Base-by-base conservation (phyloP, 805 yeast genomes). In the Yarrowia keelungensis region DNA sequence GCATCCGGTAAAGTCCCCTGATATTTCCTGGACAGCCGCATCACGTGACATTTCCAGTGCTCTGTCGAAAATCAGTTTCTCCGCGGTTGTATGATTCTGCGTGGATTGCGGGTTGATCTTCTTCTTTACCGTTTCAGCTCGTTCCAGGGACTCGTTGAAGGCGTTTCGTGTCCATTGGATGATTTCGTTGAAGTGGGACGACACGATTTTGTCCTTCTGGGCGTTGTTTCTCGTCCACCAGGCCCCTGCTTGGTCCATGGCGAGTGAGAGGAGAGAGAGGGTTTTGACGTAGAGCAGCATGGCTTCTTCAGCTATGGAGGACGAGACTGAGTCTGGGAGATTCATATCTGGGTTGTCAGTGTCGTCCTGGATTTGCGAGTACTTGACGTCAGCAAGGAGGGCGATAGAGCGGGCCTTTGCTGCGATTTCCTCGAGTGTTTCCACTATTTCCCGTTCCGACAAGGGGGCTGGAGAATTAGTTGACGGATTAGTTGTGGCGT, bases 101-200 rank as follows among this genome's bases (percentile, higher is more conserved):
- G 22, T 11, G 11, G 43, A 47, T 1, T 42, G 36, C 3, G 56
- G 19, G 83, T 83, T 43, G 86, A 77, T 73, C 86, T 83, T 69
- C 86, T 74, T 70, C 87, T 76, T 86, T 46, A 91, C 84, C 74
- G 85, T 87, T 74, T 94, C 98, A 0, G 97, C 98, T 76, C 88
- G 90, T 71, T 90, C 97, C 70, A 94, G 83, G 69, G 91, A 87
- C 74, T 92, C 97, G 77, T 95, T 94, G 79, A 92, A 94, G 71
- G 87, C 85, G 69, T 89, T 92, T 70, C 98, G 84, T 8, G 91
- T 88, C 97, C 97, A 92, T 79, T 95, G 98, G 12, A 92, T 96
- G 58, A 90, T 80, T 8, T 80, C 74, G 69, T 79, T 79, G 74
- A 76, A 70, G 15, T 75, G 71, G 4, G 71, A 67, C n/a, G 79